A percentile compares a stretch with the other conserved stretches of the same genome.
Conservation (phyloP, 352 stramenopile species). For the Pythium myriotylum region DNA sequence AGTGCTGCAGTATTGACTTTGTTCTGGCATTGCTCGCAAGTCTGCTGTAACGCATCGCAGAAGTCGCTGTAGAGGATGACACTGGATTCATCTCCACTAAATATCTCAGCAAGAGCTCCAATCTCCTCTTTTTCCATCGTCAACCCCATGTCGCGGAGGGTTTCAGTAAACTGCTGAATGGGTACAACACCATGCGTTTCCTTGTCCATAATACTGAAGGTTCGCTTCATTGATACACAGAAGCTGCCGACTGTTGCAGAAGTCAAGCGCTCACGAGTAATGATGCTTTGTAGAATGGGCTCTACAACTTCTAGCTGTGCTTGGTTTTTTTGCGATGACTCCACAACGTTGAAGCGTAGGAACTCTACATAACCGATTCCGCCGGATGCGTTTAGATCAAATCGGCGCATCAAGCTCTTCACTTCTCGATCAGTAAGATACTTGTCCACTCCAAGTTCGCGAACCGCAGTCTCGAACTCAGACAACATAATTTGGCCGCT, state of each 20-base stretch:
- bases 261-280: conserved; percentile 52
- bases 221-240: conserved; percentile 71
- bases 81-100: conserved; percentile 35
- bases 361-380: conserved; percentile 80
- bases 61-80: conserved; percentile 55
- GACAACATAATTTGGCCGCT: conserved; percentile 70
- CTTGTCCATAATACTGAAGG: conserved; percentile 84
- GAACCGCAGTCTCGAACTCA: conserved; percentile 69
- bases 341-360: conserved; percentile 69
- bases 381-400: conserved; percentile 67
- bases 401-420: conserved; percentile 78
- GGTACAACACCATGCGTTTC: conserved; percentile 57
- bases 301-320: conserved; percentile 28
- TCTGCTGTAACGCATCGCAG: conserved; percentile 52
- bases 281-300: conserved; percentile 51
- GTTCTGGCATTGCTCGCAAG: conserved; percentile 38
- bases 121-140: conserved; percentile 40
- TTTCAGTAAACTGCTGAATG: conserved; percentile 51
- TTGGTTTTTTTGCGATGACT: conserved; percentile 53
- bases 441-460: conserved; percentile 72
- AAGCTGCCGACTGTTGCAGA: conserved; percentile 45
- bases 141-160: conserved; percentile 67
- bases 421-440: conserved; percentile 77
- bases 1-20: conserved; percentile 27
- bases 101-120: conserved; percentile 46